phyloP scores from a whole-genome alignment of 2,329 filamentous ascomycete species.

The Fusarium euwallaceae region DNA sequence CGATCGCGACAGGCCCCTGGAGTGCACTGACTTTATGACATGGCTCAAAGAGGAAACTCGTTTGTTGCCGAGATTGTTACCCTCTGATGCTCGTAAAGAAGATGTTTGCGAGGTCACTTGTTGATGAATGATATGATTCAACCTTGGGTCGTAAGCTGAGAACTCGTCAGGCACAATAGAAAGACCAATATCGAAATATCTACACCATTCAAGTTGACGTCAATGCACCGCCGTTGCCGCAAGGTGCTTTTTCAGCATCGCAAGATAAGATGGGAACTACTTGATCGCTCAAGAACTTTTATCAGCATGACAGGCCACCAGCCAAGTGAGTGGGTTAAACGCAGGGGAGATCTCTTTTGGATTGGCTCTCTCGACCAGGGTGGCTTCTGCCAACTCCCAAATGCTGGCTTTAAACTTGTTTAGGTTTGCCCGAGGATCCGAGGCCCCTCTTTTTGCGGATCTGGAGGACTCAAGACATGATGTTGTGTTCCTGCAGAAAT shows the following conservation, averaged over 20 bases:
- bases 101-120: not conserved
- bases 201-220: not conserved
- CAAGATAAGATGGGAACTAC: not conserved
- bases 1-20: not conserved
- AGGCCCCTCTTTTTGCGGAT: conserved; percentile 3
- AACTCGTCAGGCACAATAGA: not conserved
- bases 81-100: not conserved
- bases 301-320: not conserved
- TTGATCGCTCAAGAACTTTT: not conserved
- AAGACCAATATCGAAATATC: not conserved
- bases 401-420: conserved; percentile 1
- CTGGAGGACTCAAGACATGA: not conserved
- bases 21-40: not conserved
- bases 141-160: not conserved
- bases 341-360: not conserved
- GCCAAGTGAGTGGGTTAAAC: not conserved
- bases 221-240: not conserved
- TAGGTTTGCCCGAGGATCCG: conserved; percentile 1
- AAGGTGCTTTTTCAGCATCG: not conserved
- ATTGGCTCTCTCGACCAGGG: not conserved
- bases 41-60: conserved; percentile 3
- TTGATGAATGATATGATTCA: not conserved
- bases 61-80: conserved; percentile 10
- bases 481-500: not conserved
- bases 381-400: not conserved